A percentile compares a stretch with the other conserved stretches of the same genome.
phyloP scores from a whole-genome alignment of 495 filamentous ascomycete genomes.

The Xylaria bambusicola region DNA sequence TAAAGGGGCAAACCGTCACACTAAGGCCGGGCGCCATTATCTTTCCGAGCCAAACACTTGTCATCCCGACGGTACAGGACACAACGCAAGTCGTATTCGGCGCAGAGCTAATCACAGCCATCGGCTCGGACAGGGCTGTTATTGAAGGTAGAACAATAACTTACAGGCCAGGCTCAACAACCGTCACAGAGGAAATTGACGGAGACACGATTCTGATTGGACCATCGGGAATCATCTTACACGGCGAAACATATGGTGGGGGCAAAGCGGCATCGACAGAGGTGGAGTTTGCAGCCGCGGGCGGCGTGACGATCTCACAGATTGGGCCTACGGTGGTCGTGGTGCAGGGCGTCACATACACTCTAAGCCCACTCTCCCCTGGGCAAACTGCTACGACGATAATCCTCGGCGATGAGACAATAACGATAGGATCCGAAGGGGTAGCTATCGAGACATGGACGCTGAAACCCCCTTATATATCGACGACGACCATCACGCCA shows the following conservation, averaged over 20 bases:
- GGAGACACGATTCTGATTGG: slow-evolving; percentile 50
- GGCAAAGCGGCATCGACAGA: slow-evolving; percentile 28
- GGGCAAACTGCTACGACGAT: slow-evolving; percentile 38
- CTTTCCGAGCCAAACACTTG: slow-evolving; percentile 38
- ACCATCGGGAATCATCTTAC: slow-evolving; percentile 45
- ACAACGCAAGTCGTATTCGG: slow-evolving; percentile 48
- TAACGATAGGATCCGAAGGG: slow-evolving; percentile 45
- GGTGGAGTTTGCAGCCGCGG: slow-evolving; percentile 46
- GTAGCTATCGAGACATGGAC: slow-evolving; percentile 48
- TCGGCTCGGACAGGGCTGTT: slow-evolving; percentile 45
- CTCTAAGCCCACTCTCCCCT: slow-evolving; percentile 46
- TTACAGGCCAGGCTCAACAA: slow-evolving; percentile 33
- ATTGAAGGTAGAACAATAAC: slow-evolving; percentile 47
- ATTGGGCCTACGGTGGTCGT: slow-evolving; percentile 53
- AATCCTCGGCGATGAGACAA: slow-evolving; percentile 42
- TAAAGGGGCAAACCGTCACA: slow-evolving; percentile 49
- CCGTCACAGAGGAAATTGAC: slow-evolving; percentile 41
- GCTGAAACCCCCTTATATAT: slow-evolving; percentile 44
- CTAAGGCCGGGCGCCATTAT: slow-evolving; percentile 47
- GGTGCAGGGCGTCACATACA: slow-evolving; percentile 47
- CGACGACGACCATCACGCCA: slow-evolving; percentile 41
- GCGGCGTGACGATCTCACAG: slow-evolving; percentile 51
- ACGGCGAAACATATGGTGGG: slow-evolving; percentile 46
- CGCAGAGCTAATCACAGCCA: slow-evolving; percentile 48
- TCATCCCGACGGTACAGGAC: slow-evolving; percentile 26